Conservation (phyloP, 129 eudicot genomes). For the Flaveria bidentis region DNA sequence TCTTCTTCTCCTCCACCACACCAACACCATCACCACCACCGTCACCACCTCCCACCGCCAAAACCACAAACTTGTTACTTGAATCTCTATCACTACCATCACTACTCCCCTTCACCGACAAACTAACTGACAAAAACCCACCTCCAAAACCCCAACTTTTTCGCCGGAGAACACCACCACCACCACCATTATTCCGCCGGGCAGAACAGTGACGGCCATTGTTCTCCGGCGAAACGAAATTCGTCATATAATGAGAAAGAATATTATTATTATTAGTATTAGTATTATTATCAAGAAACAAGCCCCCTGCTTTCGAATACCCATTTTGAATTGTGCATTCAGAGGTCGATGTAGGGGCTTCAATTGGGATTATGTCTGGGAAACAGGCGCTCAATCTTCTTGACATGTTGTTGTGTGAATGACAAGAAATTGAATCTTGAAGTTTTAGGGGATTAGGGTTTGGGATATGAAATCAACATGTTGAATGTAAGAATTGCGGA, state of each 20-base stretch:
- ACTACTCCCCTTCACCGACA: conserved; percentile 44
- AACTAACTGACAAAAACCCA: conserved; percentile 66
- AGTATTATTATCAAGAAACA: conserved; percentile 50
- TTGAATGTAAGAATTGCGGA: conserved; percentile 11
- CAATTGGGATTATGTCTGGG: conserved; percentile 22
- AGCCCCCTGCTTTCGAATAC: conserved; percentile 47
- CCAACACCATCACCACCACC: background rate
- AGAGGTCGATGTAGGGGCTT: conserved; percentile 22
- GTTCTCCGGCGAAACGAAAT: conserved; percentile 22
- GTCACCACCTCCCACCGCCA: conserved; percentile 21
- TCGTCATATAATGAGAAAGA: conserved; percentile 48
- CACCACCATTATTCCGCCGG: conserved; percentile 4
- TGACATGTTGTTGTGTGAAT: background rate
- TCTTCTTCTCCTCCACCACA: conserved; percentile 28
- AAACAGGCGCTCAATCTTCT: background rate
- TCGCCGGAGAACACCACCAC: conserved; percentile 24
- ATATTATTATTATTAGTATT: background rate
- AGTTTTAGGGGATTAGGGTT: conserved; percentile 29
- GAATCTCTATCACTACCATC: conserved; percentile 31
- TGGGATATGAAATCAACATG: conserved; percentile 11
- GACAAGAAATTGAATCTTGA: background rate
- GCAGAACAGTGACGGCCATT: conserved; percentile 19
- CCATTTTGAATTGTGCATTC: conserved; percentile 20
- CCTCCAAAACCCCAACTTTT: conserved; percentile 32
- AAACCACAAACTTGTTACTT: conserved; percentile 21